Percentiles rank a stretch among this genome's conserved stretches.
These are phyloP conservation scores for Suillus subaureus DNA, from an alignment of 768 basidiomycete species.

Conservation along the genomic window DNA sequence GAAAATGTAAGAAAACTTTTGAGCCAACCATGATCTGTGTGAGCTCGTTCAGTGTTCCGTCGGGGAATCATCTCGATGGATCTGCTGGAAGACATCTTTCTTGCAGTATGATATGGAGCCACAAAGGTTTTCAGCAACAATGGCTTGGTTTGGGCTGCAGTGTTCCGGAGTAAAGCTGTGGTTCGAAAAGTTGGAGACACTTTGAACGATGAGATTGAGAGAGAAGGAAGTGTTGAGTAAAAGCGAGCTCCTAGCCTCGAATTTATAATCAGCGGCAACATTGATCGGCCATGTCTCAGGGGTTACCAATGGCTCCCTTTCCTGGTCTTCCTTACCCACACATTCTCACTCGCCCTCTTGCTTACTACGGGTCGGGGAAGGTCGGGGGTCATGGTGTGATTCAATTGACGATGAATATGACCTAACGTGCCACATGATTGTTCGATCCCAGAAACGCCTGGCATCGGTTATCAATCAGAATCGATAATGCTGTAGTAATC, in stretches of 20 bases:
- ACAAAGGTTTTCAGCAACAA: not conserved
- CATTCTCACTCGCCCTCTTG: conserved; percentile 19
- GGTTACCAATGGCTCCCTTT: conserved; percentile 25
- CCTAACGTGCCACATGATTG: not conserved
- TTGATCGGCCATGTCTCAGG: not conserved
- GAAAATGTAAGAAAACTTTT: conserved; percentile 88
- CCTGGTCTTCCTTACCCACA: conserved; percentile 25
- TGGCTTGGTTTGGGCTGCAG: not conserved
- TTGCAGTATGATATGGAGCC: not conserved
- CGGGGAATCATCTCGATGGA: conserved; percentile 48
- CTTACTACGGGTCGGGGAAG: not conserved
- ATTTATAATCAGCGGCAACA: conserved; percentile 23
- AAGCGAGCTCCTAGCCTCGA: not conserved
- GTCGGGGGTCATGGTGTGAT: not conserved
- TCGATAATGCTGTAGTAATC: not conserved
- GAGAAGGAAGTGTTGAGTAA: not conserved
- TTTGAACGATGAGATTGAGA: not conserved
- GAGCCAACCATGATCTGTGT: conserved; percentile 83
- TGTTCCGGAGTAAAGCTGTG: not conserved
- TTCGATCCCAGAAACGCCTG: not conserved
- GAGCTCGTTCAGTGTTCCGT: conserved; percentile 63
- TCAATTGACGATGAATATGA: not conserved
- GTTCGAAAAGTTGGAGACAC: not conserved
- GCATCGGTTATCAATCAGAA: not conserved
- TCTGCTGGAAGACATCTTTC: conserved; percentile 19